Evolutionary conservation across 305 asterid genomes (phyloP), one percentile per base, ranked within the genome.

Genomic region (Fraxinus dipetala): DNA sequence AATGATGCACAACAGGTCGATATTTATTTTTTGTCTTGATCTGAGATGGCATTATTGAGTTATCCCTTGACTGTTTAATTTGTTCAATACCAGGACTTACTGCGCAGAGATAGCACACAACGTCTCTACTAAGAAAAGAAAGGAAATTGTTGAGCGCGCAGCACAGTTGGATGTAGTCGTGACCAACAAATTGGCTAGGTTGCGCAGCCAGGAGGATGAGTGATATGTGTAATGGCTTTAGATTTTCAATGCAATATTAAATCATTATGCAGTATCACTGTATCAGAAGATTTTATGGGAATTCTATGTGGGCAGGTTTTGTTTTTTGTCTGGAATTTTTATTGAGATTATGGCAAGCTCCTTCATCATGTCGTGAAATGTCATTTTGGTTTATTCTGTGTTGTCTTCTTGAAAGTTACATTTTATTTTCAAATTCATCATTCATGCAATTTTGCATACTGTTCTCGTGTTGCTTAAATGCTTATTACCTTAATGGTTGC

Each of bases 191-290:
- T 76, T 87, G 77, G 91, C 91, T 65, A 81, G 92, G 84, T 79
- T 89, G 72, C 90, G 91, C 81, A 87, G 92, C 89, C 92, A 85
- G 86, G 91, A 89, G 54, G 92, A 89, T 40, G 92, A 89, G 89
- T 89, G 80, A 88, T 86, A 73, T 48, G 35, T n/a, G 26, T 73
- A 22, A 5, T 79, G 24, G 31, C 72, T 54, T 31, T 30, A n/a
- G 30, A 54, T 77, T 16, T 77, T 77, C 48, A 30, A 6, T 77
- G 28, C 9, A 65, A 4, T 63, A 10, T 61, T 78, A 18, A 20
- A n/a, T 78, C 5, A 13, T 22, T 77, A n/a, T 26, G 36, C 36
- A 59, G 80, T 32, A 35, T 36, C 38, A 14, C 36, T 34, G 80
- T 32, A 35, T 36, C 38, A 14, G 35, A 26, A 79, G 48, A 8